phyloP scores from a whole-genome alignment of 148 eudicot genomes.

The Rhododendron molle region DNA sequence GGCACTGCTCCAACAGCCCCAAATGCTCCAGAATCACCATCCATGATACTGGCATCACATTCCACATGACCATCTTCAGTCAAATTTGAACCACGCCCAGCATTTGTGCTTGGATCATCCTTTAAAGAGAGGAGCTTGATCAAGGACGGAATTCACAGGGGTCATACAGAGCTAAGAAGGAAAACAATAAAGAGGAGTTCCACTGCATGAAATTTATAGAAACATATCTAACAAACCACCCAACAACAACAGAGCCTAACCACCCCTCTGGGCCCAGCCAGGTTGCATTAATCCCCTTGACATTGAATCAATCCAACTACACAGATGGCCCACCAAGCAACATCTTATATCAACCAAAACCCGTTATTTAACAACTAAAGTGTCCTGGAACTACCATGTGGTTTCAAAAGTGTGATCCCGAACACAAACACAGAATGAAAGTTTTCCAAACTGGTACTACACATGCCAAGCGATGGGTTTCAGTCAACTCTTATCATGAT shows the following conservation, averaged over 20 bases:
- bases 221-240: not conserved
- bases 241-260: not conserved
- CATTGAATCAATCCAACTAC: not conserved
- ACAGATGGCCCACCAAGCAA: not conserved
- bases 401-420: not conserved
- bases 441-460: not conserved
- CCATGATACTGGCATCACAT: constrained; percentile 95
- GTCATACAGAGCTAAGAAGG: not conserved
- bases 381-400: not conserved
- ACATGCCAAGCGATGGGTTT: not conserved
- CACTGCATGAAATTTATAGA: not conserved
- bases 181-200: not conserved
- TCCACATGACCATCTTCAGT: constrained; percentile 96
- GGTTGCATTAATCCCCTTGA: not conserved
- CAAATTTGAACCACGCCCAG: constrained; percentile 95
- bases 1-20: constrained; percentile 98
- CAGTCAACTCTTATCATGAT: not conserved
- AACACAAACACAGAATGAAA: not conserved
- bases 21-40: constrained; percentile 76
- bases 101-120: constrained; percentile 95
- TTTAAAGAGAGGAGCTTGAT: constrained; percentile 23
- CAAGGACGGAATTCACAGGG: not conserved
- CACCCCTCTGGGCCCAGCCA: not conserved
- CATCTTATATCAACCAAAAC: not conserved
- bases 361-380: not conserved